Evolutionary conservation across 768 basidiomycete genomes (phyloP), one percentile per base, ranked within the genome.

Genomic region (Leccinum truebloodii): DNA sequence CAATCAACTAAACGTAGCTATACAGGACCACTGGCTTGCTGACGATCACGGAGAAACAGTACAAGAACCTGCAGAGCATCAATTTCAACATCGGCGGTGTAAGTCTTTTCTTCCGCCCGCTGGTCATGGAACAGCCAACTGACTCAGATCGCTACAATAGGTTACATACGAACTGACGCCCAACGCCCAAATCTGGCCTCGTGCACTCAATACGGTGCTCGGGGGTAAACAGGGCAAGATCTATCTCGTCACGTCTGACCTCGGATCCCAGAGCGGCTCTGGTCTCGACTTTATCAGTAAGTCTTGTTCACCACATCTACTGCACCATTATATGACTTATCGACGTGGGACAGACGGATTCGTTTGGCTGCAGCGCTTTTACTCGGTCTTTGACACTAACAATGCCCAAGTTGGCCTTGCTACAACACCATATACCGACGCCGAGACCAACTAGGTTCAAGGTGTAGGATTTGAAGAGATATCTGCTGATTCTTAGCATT

Each of bases 161-260:
- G 73, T 73, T 16, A 80, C 79, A 9, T 86, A 79, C 64, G 82
- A 83, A 70, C 64, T 89, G 58, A 85, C 83, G 2, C 69, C 83
- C 18, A 86, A 88, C 65, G 87, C 85, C 6, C 88, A 90, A 77
- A 83, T 86, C 63, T 89, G 87, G 86, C 87, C 87, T 1, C 82
- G 85, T 52, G 67, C 76, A 4, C 75, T 84, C 61, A 89, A 90
- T 75, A 70, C 75, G 16, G 72, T 74, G 35, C 79, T 90, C 16
- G 86, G 86, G 59, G 89, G 89, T 49, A 1, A 74, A 32, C 63
- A 73, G 6, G 66, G 69, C 65, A 71, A 72, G 58, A 87, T 88
- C 63, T 88, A 87, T 64, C 76, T 86, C 61, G 77, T 87, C 66
- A 74, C 79, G 20, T 77, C 77, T 22, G 83, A 86, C 65, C 67